phyloP scores from a whole-genome alignment of 2,329 filamentous ascomycete genomes.

The Neonectria neomacrospora region DNA sequence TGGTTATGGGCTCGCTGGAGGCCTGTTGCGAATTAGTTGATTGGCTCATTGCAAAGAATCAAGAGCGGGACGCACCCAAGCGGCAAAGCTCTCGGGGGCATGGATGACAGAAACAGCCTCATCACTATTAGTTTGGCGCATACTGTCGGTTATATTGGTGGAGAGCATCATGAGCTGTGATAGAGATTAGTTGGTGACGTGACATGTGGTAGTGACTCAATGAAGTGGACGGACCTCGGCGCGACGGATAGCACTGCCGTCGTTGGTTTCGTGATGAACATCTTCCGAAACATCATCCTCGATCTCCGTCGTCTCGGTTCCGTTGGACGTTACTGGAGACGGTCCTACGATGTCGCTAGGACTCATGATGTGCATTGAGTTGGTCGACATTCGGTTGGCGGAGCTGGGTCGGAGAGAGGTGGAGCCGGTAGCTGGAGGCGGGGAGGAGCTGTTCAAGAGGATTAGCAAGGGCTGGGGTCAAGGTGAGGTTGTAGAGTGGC shows the following conservation, averaged over 20 bases:
- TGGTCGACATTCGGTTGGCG: conserved; percentile 60
- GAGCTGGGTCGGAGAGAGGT: conserved; percentile 64
- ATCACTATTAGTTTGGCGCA: conserved; percentile 72
- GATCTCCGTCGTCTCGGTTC: conserved; percentile 85
- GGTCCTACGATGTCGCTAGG: conserved; percentile 80
- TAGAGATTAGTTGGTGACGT: neutral
- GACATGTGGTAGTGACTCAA: neutral
- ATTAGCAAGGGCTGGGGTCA: conserved; percentile 23
- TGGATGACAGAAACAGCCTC: conserved; percentile 92
- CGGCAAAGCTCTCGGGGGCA: conserved; percentile 83
- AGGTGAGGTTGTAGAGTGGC: neutral
- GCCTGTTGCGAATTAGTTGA: conserved; percentile 48
- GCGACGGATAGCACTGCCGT: conserved; percentile 34
- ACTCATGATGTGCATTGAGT: conserved; percentile 65
- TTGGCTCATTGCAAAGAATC: neutral
- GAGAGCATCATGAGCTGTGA: conserved; percentile 62
- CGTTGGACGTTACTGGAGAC: conserved; percentile 86
- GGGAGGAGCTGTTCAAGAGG: conserved; percentile 47
- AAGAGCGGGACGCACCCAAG: conserved; percentile 70
- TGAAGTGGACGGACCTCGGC: conserved; percentile 46
- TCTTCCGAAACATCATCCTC: conserved; percentile 80
- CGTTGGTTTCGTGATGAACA: conserved; percentile 50
- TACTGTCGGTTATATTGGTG: conserved; percentile 66
- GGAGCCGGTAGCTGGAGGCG: conserved; percentile 54
- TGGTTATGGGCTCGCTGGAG: conserved; percentile 53